These are phyloP conservation scores for Sugiyamaella xylanicola DNA, from an alignment of 1,139 yeast genomes.

Conservation along the genomic window DNA sequence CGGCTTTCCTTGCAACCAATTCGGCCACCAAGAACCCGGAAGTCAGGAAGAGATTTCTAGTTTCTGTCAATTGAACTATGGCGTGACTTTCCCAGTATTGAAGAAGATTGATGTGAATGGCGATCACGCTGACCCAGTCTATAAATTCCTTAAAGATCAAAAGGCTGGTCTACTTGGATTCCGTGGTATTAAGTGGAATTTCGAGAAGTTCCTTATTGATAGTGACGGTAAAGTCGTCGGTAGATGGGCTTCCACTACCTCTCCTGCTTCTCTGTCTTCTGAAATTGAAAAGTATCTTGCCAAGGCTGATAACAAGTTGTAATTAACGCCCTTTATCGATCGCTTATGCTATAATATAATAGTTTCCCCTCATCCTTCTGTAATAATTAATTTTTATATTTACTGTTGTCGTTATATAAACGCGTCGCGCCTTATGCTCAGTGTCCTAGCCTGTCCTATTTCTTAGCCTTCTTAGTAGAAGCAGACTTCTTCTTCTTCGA, in stretches of 20 bases:
- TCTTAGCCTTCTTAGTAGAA: constrained; percentile 6
- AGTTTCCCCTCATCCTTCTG: no score
- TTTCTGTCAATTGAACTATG: constrained; percentile 68
- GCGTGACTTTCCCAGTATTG: constrained; percentile 87
- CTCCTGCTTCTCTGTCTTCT: constrained; percentile 61
- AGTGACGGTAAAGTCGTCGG: constrained; percentile 69
- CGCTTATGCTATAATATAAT: no score
- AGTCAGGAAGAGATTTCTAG: constrained; percentile 62
- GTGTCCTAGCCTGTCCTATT: background rate
- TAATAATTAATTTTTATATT: background rate
- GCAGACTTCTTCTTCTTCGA: constrained; percentile 22
- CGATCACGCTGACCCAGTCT: constrained; percentile 74
- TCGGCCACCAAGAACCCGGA: constrained; percentile 87
- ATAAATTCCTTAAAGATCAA: constrained; percentile 66
- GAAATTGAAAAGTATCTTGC: constrained; percentile 51
- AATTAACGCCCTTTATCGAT: background rate
- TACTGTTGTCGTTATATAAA: background rate
- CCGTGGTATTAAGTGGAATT: constrained; percentile 89
- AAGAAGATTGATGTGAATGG: constrained; percentile 92
- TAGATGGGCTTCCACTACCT: constrained; percentile 68
- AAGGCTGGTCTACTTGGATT: constrained; percentile 73
- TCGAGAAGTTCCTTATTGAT: constrained; percentile 84
- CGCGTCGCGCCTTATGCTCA: background rate
- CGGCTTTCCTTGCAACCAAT: constrained; percentile 95
- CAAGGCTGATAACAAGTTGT: constrained; percentile 5